Percentiles rank a stretch among this genome's conserved stretches.
Evolutionary conservation across 768 basidiomycete genomes (phyloP).

Genomic region (Cyathus striatus): DNA sequence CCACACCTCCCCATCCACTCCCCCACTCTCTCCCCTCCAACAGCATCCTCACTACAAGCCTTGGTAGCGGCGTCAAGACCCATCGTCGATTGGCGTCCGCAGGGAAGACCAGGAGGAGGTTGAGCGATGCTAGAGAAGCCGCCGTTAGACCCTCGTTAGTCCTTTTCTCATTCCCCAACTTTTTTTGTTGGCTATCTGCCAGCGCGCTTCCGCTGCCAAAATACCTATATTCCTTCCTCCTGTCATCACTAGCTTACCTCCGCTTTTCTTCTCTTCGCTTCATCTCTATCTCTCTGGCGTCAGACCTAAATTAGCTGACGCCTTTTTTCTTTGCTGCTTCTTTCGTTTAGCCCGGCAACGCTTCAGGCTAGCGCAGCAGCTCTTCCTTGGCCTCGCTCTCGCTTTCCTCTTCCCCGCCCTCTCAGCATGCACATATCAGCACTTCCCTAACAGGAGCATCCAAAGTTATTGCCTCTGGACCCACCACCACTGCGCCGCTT

Average conservation of each 20-base stretch:
- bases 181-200: conserved; percentile 9
- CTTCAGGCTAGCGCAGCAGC: conserved; percentile 27
- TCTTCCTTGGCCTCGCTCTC: conserved; percentile 42
- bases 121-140: conserved; percentile 80
- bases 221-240: too few species aligned
- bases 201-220: too few species aligned
- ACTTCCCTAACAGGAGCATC: conserved; percentile 18
- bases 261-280: neutral
- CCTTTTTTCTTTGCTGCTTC: neutral
- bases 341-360: conserved; percentile 20
- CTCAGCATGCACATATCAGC: conserved; percentile 15
- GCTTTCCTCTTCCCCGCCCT: conserved; percentile 35
- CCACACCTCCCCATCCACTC: conserved; percentile 31
- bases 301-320: neutral
- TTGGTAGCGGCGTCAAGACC: conserved; percentile 32
- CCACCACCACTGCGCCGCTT: conserved; percentile 14
- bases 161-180: conserved; percentile 5
- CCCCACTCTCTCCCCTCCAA: conserved; percentile 8
- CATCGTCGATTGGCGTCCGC: conserved; percentile 71
- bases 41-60: conserved; percentile 19
- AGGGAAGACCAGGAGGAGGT: conserved; percentile 62
- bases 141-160: conserved; percentile 71
- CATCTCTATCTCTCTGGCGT: neutral
- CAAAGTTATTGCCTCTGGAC: conserved; percentile 14
- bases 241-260: too few species aligned